phyloP scores from a whole-genome alignment of 768 basidiomycete genomes.

The Lactarius vividus region DNA sequence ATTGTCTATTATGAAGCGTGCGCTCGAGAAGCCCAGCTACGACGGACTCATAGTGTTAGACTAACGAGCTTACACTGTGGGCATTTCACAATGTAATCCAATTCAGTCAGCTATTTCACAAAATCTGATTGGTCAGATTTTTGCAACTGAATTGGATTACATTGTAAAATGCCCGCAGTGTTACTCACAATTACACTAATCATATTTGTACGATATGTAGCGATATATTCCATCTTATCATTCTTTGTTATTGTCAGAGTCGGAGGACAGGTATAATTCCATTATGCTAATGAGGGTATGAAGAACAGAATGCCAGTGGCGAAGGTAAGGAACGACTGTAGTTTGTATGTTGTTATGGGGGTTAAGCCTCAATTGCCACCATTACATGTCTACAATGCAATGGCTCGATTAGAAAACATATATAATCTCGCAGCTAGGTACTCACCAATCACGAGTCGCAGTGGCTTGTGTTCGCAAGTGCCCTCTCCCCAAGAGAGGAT shows the following conservation, averaged over 20 bases:
- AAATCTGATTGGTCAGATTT: too few relatives aligned
- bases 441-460: conserved; percentile 41
- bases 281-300: background rate
- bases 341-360: background rate
- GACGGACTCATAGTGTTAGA: conserved; percentile 57
- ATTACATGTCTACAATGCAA: background rate
- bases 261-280: background rate
- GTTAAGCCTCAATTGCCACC: background rate
- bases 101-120: too few relatives aligned
- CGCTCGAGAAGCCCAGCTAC: conserved; percentile 48
- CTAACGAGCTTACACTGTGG: conserved; percentile 37
- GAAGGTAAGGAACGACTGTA: background rate
- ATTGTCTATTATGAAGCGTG: conserved; percentile 38
- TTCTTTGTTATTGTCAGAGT: background rate
- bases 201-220: background rate
- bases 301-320: background rate
- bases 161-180: too few relatives aligned
- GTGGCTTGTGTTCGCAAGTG: conserved; percentile 36
- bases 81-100: too few relatives aligned
- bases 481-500: conserved; percentile 37
- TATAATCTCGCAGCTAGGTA: background rate
- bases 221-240: background rate
- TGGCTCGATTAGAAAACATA: background rate
- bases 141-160: too few relatives aligned
- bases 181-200: background rate